Evolutionary conservation across 805 yeast species (phyloP).

Genomic region (Starmerella khaoyaiensis): DNA sequence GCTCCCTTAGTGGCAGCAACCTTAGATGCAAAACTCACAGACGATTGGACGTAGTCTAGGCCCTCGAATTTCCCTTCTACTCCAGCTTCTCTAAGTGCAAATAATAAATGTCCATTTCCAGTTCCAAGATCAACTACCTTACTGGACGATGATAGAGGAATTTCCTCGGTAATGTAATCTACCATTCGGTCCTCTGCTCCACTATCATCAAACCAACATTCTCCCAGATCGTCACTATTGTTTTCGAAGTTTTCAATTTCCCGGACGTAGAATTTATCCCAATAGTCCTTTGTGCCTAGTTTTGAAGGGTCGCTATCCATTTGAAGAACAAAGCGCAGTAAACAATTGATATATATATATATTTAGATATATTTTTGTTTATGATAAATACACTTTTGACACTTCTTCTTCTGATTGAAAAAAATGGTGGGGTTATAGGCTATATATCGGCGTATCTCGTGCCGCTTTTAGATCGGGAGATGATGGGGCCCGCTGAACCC

Average conservation of each 20-base stretch:
- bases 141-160: constrained; percentile 18
- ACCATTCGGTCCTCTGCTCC: constrained; percentile 80
- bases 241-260: constrained; percentile 61
- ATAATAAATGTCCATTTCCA: constrained; percentile 85
- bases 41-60: constrained; percentile 70
- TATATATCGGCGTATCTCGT: too few species aligned
- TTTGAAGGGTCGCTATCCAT: constrained; percentile 28
- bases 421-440: too few species aligned
- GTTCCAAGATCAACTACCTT: constrained; percentile 76
- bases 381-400: background rate
- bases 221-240: constrained; percentile 80
- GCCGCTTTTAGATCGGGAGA: too few species aligned
- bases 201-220: constrained; percentile 93
- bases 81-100: constrained; percentile 54
- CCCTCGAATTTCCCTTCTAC: constrained; percentile 52
- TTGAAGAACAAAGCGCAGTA: background rate
- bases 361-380: background rate
- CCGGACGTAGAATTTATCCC: constrained; percentile 74
- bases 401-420: too few species aligned
- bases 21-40: constrained; percentile 59
- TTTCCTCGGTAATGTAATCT: constrained; percentile 48
- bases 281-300: constrained; percentile 76
- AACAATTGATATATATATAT: background rate
- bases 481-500: too few species aligned
- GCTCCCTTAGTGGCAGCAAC: constrained; percentile 34